A percentile compares a stretch with the other conserved stretches of the same genome.
Evolutionary conservation across 2,329 filamentous ascomycete genomes (phyloP).

Genomic region (Epichloe typhina): DNA sequence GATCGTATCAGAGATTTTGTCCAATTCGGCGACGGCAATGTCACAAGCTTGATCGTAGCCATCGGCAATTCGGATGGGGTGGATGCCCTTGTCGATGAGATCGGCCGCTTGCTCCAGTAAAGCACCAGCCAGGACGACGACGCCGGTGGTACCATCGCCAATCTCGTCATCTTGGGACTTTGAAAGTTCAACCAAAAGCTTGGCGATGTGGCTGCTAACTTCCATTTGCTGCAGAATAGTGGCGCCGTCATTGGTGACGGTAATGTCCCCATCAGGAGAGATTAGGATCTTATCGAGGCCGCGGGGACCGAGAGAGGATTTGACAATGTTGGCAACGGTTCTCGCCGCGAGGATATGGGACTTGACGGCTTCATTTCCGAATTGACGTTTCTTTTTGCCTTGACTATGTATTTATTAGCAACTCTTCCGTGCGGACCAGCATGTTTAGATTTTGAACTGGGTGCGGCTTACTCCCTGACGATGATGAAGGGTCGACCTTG

Average conservation of each 20-base stretch:
- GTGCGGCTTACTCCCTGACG: slow-evolving; percentile 65
- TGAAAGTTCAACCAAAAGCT: slow-evolving; percentile 89
- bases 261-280: slow-evolving; percentile 96
- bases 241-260: slow-evolving; percentile 96
- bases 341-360: slow-evolving; percentile 93
- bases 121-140: slow-evolving; percentile 89
- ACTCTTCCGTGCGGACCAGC: background rate
- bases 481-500: slow-evolving; percentile 95
- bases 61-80: slow-evolving; percentile 96
- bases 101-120: slow-evolving; percentile 93
- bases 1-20: slow-evolving; percentile 85
- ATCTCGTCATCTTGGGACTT: slow-evolving; percentile 99
- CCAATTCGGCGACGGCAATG: slow-evolving; percentile 83
- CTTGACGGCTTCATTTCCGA: slow-evolving; percentile 95
- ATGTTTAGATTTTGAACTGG: slow-evolving; percentile 21
- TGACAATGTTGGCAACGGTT: slow-evolving; percentile 94
- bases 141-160: slow-evolving; percentile 93
- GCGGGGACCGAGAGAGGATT: slow-evolving; percentile 87
- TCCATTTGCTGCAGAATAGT: slow-evolving; percentile 98
- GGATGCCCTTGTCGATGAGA: slow-evolving; percentile 98
- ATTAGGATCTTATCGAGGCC: slow-evolving; percentile 99
- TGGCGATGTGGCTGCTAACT: slow-evolving; percentile 95
- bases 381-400: slow-evolving; percentile 93
- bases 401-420: slow-evolving; percentile 45
- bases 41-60: slow-evolving; percentile 97